Base-by-base conservation (phyloP, 345 rosid genomes). In the Populus simonii region DNA sequence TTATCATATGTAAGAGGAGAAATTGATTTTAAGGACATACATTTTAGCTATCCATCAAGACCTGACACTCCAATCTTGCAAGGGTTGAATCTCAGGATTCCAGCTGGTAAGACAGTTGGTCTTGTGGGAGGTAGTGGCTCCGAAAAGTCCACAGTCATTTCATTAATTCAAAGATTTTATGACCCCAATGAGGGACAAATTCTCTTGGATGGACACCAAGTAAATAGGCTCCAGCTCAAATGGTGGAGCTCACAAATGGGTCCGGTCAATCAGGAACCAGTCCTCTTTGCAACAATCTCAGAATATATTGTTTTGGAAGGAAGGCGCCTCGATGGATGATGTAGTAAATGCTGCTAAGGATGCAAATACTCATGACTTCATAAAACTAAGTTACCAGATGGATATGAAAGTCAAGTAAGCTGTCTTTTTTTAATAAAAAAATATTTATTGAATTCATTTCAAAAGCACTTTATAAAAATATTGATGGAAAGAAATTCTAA, bases 211-310 rank as follows among this genome's bases (percentile, higher is more conserved):
- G 89, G 92, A 36, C 79, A 89, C 85, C 87, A 86, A 74, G 87
- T 83, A 70, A 82, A 76, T 39, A 85, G 85, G 79, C 91, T 89
- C 70, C 92, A 91, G 77, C 79, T 88, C 17, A 91, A 89, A 77
- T 91, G 94, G 94, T 76, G 83, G 82, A 86, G 91, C 83, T 86
- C 90, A 20, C 91, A 87, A 65, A 87, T 90, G 91, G 91, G 93
- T 31, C 67, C 86, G 33, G 93, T 90, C 75, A 90, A 86, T 80
- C 93, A 90, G 55, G 93, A 90, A 72, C 91, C 93, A 7, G 84
- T 88, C 17, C 91, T 90, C n/a, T 88, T 90, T 59, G 93, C 90
- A 8, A 88, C 92, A 62, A 31, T 31, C 33, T 31, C 33, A 31
- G 33, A 31, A 31, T 31, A 31, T 31, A 31, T 31, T 31, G 94